Evolutionary conservation across 2,329 filamentous ascomycete species (phyloP).

Genomic region (Diaporthe citriasiana): DNA sequence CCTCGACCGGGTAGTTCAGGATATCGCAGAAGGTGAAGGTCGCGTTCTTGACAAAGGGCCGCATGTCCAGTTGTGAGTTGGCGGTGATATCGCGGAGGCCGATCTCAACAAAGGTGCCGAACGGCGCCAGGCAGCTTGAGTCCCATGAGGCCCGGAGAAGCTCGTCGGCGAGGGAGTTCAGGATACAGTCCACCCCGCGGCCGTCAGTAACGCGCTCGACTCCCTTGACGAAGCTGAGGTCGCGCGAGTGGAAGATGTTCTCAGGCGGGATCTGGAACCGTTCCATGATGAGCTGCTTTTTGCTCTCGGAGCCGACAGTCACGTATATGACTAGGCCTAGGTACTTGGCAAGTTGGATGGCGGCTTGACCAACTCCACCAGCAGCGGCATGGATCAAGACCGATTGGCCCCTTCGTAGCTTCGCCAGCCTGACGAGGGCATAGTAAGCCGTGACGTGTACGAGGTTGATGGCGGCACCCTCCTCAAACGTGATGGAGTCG

Average conservation of each 20-base stretch:
- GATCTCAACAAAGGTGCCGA: constrained; percentile 46
- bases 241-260: constrained; percentile 49
- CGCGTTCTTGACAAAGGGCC: constrained; percentile 41
- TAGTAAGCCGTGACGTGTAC: constrained; percentile 50
- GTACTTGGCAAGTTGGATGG: constrained; percentile 44
- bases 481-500: background rate
- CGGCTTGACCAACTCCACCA: constrained; percentile 46
- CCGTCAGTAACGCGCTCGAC: constrained; percentile 45
- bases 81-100: constrained; percentile 48
- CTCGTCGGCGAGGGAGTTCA: constrained; percentile 45
- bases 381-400: constrained; percentile 49
- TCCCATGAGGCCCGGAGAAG: constrained; percentile 44
- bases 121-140: background rate
- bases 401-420: constrained; percentile 47
- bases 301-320: constrained; percentile 50
- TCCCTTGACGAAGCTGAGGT: constrained; percentile 45
- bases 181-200: constrained; percentile 44
- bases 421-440: constrained; percentile 48
- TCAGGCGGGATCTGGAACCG: constrained; percentile 49
- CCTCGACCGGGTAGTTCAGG: background rate
- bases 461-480: background rate
- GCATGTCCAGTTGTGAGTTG: constrained; percentile 45
- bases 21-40: constrained; percentile 20
- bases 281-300: constrained; percentile 48
- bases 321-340: constrained; percentile 48